These are phyloP conservation scores for Coniochaeta sp. DNA, from an alignment of 2,329 filamentous ascomycete genomes.

Conservation along the genomic window DNA sequence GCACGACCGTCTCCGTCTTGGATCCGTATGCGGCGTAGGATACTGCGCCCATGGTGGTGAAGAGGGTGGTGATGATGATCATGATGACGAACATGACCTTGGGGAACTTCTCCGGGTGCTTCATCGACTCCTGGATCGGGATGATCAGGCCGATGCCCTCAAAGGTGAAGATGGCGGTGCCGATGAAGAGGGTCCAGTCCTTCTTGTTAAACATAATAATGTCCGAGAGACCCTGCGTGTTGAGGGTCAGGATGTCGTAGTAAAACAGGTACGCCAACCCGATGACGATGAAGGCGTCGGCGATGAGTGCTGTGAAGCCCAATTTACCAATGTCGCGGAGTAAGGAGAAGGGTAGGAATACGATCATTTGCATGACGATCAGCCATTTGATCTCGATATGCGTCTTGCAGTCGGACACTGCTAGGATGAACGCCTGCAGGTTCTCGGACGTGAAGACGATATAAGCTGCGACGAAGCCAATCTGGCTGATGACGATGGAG, in stretches of 20 bases:
- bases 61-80: slow-evolving; percentile 88
- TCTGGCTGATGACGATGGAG: slow-evolving; percentile 91
- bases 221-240: slow-evolving; percentile 69
- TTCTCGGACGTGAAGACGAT: slow-evolving; percentile 97
- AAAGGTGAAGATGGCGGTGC: slow-evolving; percentile 97
- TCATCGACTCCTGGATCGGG: slow-evolving; percentile 97
- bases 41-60: slow-evolving; percentile 83
- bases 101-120: slow-evolving; percentile 82
- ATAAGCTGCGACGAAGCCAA: slow-evolving; percentile 91
- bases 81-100: slow-evolving; percentile 83
- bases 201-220: slow-evolving; percentile 84
- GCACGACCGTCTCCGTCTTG: slow-evolving; percentile 89
- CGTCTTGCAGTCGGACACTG: slow-evolving; percentile 80
- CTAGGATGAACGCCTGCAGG: slow-evolving; percentile 86
- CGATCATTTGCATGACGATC: slow-evolving; percentile 89
- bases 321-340: slow-evolving; percentile 97
- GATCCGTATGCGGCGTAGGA: slow-evolving; percentile 96
- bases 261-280: slow-evolving; percentile 93
- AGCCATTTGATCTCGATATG: slow-evolving; percentile 82
- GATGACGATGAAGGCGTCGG: slow-evolving; percentile 88
- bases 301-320: slow-evolving; percentile 86
- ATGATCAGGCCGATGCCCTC: slow-evolving; percentile 97
- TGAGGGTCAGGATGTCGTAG: slow-evolving; percentile 83
- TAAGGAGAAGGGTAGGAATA: slow-evolving; percentile 90
- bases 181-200: slow-evolving; percentile 96